phyloP scores from a whole-genome alignment of 352 stramenopile genomes.

The Globisporangium spiculum region DNA sequence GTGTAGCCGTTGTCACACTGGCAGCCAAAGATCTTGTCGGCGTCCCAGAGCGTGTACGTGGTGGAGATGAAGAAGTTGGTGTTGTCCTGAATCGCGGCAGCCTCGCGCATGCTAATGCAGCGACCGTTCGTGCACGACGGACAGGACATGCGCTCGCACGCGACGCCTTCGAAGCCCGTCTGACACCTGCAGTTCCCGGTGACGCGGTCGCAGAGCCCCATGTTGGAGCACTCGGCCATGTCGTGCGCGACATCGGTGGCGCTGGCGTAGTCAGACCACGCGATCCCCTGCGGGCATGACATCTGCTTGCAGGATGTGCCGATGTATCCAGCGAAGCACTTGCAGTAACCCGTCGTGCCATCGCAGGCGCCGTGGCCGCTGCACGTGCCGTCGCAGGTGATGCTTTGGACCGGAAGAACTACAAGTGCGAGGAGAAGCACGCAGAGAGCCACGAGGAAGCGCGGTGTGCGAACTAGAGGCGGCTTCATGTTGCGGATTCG shows the following conservation, averaged over 20 bases:
- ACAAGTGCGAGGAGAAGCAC: not conserved
- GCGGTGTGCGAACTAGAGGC: not conserved
- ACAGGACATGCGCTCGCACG: constrained; percentile 71
- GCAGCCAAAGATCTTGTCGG: constrained; percentile 76
- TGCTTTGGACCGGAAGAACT: not conserved
- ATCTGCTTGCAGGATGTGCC: constrained; percentile 59
- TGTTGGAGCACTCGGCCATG: constrained; percentile 78
- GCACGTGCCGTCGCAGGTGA: constrained; percentile 80
- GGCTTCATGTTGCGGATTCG: not conserved
- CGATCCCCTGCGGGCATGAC: constrained; percentile 55
- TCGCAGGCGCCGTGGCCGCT: constrained; percentile 51
- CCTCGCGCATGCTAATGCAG: constrained; percentile 73
- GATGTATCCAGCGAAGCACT: constrained; percentile 77
- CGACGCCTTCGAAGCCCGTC: constrained; percentile 71
- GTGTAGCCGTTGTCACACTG: constrained; percentile 67
- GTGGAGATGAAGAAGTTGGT: constrained; percentile 65
- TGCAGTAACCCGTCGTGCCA: constrained; percentile 56
- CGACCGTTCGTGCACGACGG: constrained; percentile 59
- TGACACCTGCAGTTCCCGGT: constrained; percentile 60
- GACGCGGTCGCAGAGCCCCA: constrained; percentile 76
- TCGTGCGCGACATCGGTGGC: constrained; percentile 1
- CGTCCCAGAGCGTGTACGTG: constrained; percentile 67
- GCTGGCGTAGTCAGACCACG: constrained; percentile 63
- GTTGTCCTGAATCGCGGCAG: constrained; percentile 49
- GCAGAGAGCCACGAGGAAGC: not conserved